A percentile compares a stretch with the other conserved stretches of the same genome.
Conservation (phyloP, 225 moss, liverwort and hornwort genomes). For the Physcomitrellopsis africana region DNA sequence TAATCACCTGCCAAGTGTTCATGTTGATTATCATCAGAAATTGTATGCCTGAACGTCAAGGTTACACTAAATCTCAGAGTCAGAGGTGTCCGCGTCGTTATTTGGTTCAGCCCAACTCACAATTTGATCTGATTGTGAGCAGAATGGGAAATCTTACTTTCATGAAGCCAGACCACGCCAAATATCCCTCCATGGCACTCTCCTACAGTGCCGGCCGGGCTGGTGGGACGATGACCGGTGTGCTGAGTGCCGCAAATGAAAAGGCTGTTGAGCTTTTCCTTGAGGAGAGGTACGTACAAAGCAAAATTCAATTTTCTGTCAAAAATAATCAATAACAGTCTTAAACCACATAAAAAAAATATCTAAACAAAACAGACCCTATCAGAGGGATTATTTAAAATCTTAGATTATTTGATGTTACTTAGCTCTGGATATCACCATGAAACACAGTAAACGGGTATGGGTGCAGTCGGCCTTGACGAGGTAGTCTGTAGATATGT, state of each 20-base stretch:
- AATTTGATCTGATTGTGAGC: constrained; percentile 23
- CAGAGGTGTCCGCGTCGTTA: no score
- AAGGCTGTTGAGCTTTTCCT: constrained; percentile 94
- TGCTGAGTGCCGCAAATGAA: constrained; percentile 95
- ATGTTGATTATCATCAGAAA: no score
- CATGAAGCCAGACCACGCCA: constrained; percentile 73
- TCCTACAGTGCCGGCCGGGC: constrained; percentile 91
- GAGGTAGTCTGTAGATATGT: background rate
- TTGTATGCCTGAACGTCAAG: no score
- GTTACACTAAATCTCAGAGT: no score
- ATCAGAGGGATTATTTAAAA: no score
- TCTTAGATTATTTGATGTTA: no score
- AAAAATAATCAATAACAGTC: background rate
- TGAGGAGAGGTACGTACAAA: constrained; percentile 67
- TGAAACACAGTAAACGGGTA: background rate
- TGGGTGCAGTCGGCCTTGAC: background rate
- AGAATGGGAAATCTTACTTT: constrained; percentile 93
- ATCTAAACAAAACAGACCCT: no score
- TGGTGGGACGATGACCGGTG: constrained; percentile 98
- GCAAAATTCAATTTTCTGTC: background rate
- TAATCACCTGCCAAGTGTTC: no score
- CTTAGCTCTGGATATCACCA: no score
- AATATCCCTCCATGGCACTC: constrained; percentile 91
- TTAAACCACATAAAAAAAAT: no score
- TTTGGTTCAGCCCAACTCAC: no score